Evolutionary conservation across 169 alveolate genomes (phyloP), one percentile per base, ranked within the genome.

Genomic region (Plasmodium gonderi): DNA sequence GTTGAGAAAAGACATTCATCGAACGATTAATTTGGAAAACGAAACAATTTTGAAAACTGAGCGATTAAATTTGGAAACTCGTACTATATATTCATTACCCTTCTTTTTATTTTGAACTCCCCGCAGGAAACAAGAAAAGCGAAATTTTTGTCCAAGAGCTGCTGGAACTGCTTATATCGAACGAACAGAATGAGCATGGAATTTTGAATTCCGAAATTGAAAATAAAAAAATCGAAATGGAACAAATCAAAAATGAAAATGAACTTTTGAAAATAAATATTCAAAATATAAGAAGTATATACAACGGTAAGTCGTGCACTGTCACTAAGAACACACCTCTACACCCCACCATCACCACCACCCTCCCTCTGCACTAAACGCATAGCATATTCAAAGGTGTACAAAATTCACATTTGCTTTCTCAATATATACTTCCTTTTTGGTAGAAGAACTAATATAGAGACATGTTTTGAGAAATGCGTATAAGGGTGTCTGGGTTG

Each of bases 81-180:
- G n/a, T n/a, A 2, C 29, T n/a, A 67, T n/a, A 2, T 6, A 12
- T 31, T 23, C n/a, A 67, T 67, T 29, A 67, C 47, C n/a, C 8
- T 0, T 26, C 49, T 26, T 75, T 38, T 74, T 17, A 40, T n/a
- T 40, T 1, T 26, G n/a, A n/a, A 9, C n/a, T 26, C 20, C 6
- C 3, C 33, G 29, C 54, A 80, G 91, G 91, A 7, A 82, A 82
- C 20, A 82, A 82, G 54, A 82, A 82, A 31, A 82, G 91, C 17
- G 91, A 82, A 29, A 23, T 82, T 14, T 82, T 82, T 40, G 44
- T 82, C 60, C 54, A 47, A 17, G 91, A 82, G 36, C 60, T 82
- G 29, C 64, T 82, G 40, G 82, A 82, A 69, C 47, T 82, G 6
- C 60, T 82, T 36, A 82, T 82, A 69, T 44, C 47, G 23, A 49